Conservation (phyloP, 345 rosid species). For the Camelina laxa region DNA sequence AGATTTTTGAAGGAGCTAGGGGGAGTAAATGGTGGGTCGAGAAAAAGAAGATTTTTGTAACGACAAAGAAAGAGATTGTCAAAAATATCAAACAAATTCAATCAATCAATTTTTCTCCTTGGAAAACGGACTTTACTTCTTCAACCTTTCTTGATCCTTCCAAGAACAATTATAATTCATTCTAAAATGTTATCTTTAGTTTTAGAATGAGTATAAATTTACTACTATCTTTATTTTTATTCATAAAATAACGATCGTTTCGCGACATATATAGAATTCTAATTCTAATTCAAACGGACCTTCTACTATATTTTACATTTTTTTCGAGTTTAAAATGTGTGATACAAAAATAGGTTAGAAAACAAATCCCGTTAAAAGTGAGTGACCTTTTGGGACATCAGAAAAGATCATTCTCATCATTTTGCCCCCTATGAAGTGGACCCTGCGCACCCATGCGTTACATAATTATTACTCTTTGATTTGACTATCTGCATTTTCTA, state of each 20-base stretch:
- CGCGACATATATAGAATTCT: neutral
- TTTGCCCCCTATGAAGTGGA: constrained; percentile 48
- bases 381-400: constrained; percentile 41
- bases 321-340: neutral
- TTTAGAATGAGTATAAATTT: no score
- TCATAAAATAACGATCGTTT: neutral
- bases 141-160: constrained; percentile 20
- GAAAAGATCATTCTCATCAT: constrained; percentile 45
- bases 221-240: neutral
- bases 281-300: neutral
- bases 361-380: constrained; percentile 44
- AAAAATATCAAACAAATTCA: constrained; percentile 29
- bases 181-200: no score
- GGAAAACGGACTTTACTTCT: constrained; percentile 30
- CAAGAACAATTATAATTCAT: constrained; percentile 6
- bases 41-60: constrained; percentile 25
- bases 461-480: constrained; percentile 43
- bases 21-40: constrained; percentile 12
- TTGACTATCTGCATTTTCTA: constrained; percentile 26
- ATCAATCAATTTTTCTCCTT: constrained; percentile 39
- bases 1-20: constrained; percentile 17
- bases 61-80: constrained; percentile 28
- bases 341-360: constrained; percentile 1
- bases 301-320: neutral
- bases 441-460: constrained; percentile 45